phyloP scores from a whole-genome alignment of 1,284 basidiomycete genomes.

The Boletellus deceptivus region DNA sequence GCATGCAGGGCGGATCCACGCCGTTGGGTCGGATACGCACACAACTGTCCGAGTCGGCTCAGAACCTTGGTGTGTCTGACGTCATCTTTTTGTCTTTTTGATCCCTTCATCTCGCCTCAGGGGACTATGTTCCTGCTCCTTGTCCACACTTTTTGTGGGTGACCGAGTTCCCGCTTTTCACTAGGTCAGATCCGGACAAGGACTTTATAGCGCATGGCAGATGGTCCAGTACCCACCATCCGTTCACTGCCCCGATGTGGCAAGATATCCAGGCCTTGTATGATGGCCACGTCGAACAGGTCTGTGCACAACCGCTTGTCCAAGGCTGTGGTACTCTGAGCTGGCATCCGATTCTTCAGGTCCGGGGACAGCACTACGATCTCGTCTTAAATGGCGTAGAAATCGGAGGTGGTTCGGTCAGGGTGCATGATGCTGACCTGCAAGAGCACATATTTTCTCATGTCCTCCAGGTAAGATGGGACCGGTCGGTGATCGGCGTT shows the following conservation, averaged over 20 bases:
- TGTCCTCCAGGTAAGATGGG: constrained; percentile 65
- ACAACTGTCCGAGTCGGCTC: constrained; percentile 62
- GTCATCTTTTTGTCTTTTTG: constrained; percentile 1
- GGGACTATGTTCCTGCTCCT: constrained; percentile 50
- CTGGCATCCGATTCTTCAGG: constrained; percentile 40
- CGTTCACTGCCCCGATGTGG: constrained; percentile 94
- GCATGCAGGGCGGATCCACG: constrained; percentile 77
- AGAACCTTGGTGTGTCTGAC: constrained; percentile 52
- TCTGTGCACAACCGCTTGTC: constrained; percentile 35
- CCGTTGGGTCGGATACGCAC: constrained; percentile 74
- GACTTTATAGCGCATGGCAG: constrained; percentile 79
- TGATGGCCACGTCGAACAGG: constrained; percentile 62
- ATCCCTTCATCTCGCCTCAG: constrained; percentile 36
- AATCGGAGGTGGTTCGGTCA: constrained; percentile 91
- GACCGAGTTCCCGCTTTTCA: constrained; percentile 95
- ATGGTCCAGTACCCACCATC: constrained; percentile 92
- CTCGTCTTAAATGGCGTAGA: constrained; percentile 94
- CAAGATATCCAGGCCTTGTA: constrained; percentile 79
- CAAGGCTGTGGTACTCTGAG: constrained; percentile 3
- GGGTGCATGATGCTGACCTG: constrained; percentile 85
- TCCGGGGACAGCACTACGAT: constrained; percentile 95
- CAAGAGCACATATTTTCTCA: constrained; percentile 82
- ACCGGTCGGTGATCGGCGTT: background rate
- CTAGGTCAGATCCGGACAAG: constrained; percentile 85
- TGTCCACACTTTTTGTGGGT: constrained; percentile 90